Conservation (phyloP, 805 yeast genomes). For the Candida nemodendra region DNA sequence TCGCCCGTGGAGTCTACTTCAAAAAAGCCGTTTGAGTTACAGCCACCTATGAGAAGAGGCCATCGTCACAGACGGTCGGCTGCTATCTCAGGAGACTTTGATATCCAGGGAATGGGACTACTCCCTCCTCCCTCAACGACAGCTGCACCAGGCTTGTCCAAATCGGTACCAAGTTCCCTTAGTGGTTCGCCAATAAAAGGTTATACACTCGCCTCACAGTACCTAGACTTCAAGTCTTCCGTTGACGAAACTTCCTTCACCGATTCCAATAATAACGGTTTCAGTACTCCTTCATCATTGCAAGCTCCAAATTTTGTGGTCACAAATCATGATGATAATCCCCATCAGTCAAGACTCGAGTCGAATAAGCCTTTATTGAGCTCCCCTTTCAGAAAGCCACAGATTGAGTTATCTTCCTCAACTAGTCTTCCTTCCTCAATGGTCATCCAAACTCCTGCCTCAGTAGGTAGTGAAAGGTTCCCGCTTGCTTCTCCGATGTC, state of each 20-base stretch:
- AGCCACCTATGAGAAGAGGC: constrained; percentile 40
- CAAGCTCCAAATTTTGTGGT: background rate
- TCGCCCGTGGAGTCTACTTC: too few species aligned
- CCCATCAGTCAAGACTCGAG: background rate
- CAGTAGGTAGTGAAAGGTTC: constrained; percentile 9
- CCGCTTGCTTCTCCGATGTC: constrained; percentile 9
- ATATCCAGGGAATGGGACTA: constrained; percentile 32
- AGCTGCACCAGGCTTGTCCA: constrained; percentile 8
- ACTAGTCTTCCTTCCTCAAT: constrained; percentile 3
- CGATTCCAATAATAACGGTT: background rate
- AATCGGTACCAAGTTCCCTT: constrained; percentile 25
- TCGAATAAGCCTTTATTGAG: constrained; percentile 2
- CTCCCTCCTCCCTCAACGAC: constrained; percentile 20
- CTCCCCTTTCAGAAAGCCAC: constrained; percentile 13
- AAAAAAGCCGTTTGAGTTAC: constrained; percentile 22
- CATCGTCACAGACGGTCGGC: constrained; percentile 86
- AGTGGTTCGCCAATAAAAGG: constrained; percentile 25
- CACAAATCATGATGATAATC: background rate
- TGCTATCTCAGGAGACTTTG: constrained; percentile 86
- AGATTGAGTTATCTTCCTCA: constrained; percentile 1
- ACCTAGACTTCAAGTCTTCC: background rate
- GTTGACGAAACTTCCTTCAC: background rate
- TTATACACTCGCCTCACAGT: background rate
- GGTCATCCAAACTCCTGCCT: constrained; percentile 11
- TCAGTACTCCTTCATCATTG: background rate